Conservation (phyloP, 2,329 filamentous ascomycete genomes). For the Aureobasidium sp. region DNA sequence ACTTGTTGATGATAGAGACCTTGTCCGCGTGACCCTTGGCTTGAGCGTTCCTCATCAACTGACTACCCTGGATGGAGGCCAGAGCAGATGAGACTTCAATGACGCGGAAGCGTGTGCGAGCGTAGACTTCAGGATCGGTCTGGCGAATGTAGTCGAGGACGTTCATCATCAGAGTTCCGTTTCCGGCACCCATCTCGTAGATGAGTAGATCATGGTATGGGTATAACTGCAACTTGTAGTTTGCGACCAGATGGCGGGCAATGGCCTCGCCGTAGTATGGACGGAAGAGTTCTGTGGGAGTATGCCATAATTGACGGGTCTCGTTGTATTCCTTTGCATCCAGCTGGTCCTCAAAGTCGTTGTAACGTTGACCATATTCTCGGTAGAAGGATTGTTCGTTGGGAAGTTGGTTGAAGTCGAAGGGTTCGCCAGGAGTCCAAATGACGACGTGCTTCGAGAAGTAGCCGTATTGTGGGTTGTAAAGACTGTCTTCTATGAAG, state of each 20-base stretch:
- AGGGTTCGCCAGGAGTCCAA: conserved; percentile 85
- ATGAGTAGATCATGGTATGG: conserved; percentile 96
- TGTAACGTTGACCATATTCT: conserved; percentile 70
- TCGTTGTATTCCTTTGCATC: conserved; percentile 65
- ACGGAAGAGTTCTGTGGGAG: conserved; percentile 91
- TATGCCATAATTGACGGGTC: conserved; percentile 93
- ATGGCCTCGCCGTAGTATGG: conserved; percentile 97
- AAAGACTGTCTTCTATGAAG: conserved; percentile 95
- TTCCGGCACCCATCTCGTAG: conserved; percentile 97
- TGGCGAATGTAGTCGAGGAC: conserved; percentile 94
- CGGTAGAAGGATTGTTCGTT: conserved; percentile 82
- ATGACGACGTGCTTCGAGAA: conserved; percentile 96
- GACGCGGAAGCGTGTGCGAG: conserved; percentile 85
- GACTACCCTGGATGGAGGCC: conserved; percentile 65
- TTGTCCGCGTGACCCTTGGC: conserved; percentile 70
- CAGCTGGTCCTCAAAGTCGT: conserved; percentile 79
- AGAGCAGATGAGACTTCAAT: conserved; percentile 88
- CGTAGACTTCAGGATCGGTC: conserved; percentile 83
- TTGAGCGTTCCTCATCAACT: conserved; percentile 57
- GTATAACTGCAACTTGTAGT: conserved; percentile 90
- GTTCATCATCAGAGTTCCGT: conserved; percentile 96
- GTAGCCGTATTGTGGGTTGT: conserved; percentile 92
- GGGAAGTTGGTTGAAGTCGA: conserved; percentile 71
- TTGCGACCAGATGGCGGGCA: conserved; percentile 88
- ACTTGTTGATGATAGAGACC: conserved; percentile 90